phyloP scores from a whole-genome alignment of 2,329 filamentous ascomycete species.

The Pezicula carpinea region DNA sequence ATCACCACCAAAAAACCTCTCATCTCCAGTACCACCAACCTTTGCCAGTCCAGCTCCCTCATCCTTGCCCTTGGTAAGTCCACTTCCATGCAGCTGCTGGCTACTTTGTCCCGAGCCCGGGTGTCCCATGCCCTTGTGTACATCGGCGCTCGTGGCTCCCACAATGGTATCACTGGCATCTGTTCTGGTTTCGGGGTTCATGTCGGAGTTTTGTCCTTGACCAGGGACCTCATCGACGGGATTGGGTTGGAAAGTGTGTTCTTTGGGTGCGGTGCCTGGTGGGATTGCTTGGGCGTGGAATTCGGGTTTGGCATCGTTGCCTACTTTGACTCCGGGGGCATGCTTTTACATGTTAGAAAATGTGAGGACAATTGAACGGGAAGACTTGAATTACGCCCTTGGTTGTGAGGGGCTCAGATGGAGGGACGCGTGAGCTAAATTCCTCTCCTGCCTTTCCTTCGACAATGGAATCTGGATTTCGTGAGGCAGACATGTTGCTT shows the following conservation, averaged over 20 bases:
- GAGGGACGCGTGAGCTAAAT: too few species aligned
- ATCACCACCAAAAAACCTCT: background rate
- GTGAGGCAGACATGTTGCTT: too few species aligned
- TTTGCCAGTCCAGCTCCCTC: slow-evolving; percentile 36
- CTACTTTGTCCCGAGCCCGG: slow-evolving; percentile 39
- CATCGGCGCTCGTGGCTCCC: slow-evolving; percentile 40
- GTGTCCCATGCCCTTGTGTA: slow-evolving; percentile 40
- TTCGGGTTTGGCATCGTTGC: slow-evolving; percentile 55
- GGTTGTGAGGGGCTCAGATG: too few species aligned
- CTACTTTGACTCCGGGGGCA: slow-evolving; percentile 54
- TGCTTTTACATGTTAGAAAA: slow-evolving; percentile 44
- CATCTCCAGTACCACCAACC: slow-evolving; percentile 4
- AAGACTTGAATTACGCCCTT: slow-evolving; percentile 10
- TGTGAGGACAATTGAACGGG: slow-evolving; percentile 34
- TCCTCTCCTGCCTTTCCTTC: too few species aligned
- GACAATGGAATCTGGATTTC: too few species aligned
- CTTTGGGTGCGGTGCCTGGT: slow-evolving; percentile 56
- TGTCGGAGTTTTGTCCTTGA: slow-evolving; percentile 29
- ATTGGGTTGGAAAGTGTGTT: slow-evolving; percentile 35
- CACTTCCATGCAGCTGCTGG: slow-evolving; percentile 35
- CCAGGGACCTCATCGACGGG: slow-evolving; percentile 31
- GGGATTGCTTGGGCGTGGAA: slow-evolving; percentile 58
- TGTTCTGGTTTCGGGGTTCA: slow-evolving; percentile 20
- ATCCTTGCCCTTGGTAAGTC: slow-evolving; percentile 26
- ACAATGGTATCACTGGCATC: slow-evolving; percentile 34